Base-by-base conservation (phyloP, 2,329 filamentous ascomycete genomes). In the Bretziella fagacearum region DNA sequence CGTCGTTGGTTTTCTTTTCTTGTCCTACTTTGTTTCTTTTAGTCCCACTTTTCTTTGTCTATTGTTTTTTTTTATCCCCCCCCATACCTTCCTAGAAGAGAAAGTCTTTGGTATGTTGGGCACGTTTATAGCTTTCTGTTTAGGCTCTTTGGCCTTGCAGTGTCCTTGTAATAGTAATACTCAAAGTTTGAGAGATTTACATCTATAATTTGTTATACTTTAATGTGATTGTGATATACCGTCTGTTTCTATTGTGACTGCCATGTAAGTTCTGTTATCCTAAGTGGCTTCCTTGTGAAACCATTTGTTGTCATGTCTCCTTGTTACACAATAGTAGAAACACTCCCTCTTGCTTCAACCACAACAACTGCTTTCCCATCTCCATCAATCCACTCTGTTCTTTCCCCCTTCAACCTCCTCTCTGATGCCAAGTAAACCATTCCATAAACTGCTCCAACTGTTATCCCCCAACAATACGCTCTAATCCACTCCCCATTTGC, bases 381-480 rank as follows among this genome's bases (percentile, higher is more conserved):
- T 0, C 69, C 74, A 59, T 78, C 84, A 44, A 79, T 61, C 84
- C 84, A 93, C 41, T 63, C 63, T 11, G 74, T 65, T 0, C 71
- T 71, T 6, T 71, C 71, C 5, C 64, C 65, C 50, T 71, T 69
- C 13, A 87, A 61, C 51, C 68, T 68, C 26, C 79, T 69, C 48
- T 73, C 68, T 54, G 79, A 89, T 0, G 77, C 81, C 11, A 86
- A 62, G 57, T 82, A 89, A 0, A 93, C 60, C 32, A 87, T 59
- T 3, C 91, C 61, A 59, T 85, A 93, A 27, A 84, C 68, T 55
- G 93, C 79, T 46, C 75, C 70, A 0, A 75, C 74, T 1, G 84
- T 64, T 52, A 79, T 72, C 0, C 82, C 86, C 79, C 83, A 94
- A 56, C 83, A 84, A 57, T 82, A 91, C 1, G 89, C 59, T 27